phyloP scores from a whole-genome alignment of 108 stramenopile genomes.

The Hondaea fermentalgiana region DNA sequence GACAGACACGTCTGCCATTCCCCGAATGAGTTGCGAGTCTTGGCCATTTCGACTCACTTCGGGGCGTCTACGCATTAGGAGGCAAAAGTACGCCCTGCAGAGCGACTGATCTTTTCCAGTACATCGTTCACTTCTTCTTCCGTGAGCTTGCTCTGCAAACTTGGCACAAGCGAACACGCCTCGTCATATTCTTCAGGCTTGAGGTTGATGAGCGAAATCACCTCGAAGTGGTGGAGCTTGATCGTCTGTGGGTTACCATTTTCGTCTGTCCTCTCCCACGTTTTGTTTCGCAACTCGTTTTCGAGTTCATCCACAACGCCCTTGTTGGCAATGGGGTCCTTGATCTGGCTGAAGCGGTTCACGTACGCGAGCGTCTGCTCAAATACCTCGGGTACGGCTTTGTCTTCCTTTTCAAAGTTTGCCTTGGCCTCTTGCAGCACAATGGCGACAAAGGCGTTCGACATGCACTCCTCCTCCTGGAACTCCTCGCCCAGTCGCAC shows the following conservation, averaged over 20 bases:
- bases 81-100: background rate
- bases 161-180: background rate
- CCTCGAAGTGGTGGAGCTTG: background rate
- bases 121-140: background rate
- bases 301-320: background rate
- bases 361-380: conserved; percentile 16
- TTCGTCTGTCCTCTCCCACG: background rate
- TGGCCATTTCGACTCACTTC: no score
- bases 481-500: background rate
- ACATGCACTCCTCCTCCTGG: background rate
- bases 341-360: conserved; percentile 2
- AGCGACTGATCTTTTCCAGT: background rate
- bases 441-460: background rate
- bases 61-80: background rate
- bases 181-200: background rate
- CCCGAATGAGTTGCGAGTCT: no score
- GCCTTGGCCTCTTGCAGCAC: conserved; percentile 5
- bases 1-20: no score
- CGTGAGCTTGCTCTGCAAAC: background rate
- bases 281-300: background rate
- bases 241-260: background rate
- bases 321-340: conserved; percentile 3
- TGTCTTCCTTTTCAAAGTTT: background rate
- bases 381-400: background rate
- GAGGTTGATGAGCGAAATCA: background rate